Percentiles rank a stretch among this genome's conserved stretches.
Evolutionary conservation across 106 monocot genomes (phyloP).

Genomic region (Dendrobium catenatum): DNA sequence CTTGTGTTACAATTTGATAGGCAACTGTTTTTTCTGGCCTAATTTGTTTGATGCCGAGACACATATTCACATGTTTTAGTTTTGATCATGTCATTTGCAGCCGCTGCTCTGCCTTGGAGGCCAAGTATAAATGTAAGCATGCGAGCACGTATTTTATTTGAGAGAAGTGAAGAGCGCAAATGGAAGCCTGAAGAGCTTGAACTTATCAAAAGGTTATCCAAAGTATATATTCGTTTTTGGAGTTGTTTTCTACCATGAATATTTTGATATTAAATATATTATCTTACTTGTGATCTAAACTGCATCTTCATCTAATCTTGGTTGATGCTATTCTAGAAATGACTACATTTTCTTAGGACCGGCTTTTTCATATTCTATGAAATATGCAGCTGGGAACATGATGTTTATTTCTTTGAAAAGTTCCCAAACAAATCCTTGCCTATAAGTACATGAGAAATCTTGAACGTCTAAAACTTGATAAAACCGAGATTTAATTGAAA

Average conservation of each 20-base stretch:
- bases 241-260: not conserved
- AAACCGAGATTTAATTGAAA: not conserved
- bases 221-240: not conserved
- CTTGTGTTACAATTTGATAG: not conserved
- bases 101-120: conserved; percentile 7
- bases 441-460: not conserved
- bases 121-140: too few relatives aligned
- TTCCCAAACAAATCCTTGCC: not conserved
- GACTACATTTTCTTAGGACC: not conserved
- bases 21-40: not conserved
- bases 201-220: conserved; percentile 7
- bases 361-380: not conserved
- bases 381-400: not conserved
- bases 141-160: not conserved
- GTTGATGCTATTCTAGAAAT: not conserved
- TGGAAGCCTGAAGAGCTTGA: conserved; percentile 11
- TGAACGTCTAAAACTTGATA: not conserved
- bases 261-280: not conserved
- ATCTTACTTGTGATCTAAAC: not conserved
- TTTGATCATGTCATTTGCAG: not conserved
- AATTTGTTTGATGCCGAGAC: not conserved
- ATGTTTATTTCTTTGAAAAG: not conserved
- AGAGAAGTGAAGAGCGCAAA: not conserved
- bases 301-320: not conserved
- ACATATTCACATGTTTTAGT: not conserved